Percentiles rank a stretch among this genome's conserved stretches.
These are phyloP conservation scores for Diplodia corticola DNA, from an alignment of 2,329 filamentous ascomycete species.

Conservation along the genomic window DNA sequence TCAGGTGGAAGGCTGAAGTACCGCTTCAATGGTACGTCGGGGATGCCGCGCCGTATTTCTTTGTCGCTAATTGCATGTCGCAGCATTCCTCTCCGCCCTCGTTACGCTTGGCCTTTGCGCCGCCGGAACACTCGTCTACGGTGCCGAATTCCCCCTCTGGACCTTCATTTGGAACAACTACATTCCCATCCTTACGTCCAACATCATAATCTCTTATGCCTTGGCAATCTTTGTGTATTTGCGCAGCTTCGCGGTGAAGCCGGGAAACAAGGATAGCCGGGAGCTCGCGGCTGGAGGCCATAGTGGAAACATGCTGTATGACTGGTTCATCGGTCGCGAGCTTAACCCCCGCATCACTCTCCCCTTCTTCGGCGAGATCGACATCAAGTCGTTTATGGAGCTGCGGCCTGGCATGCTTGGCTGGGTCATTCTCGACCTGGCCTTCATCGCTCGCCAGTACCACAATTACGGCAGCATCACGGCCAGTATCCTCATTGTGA, in stretches of 20 bases:
- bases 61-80: slow-evolving; percentile 23
- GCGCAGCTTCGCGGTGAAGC: slow-evolving; percentile 76
- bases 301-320: slow-evolving; percentile 83
- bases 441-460: slow-evolving; percentile 87
- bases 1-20: slow-evolving; percentile 77
- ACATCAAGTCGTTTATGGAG: slow-evolving; percentile 89
- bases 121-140: slow-evolving; percentile 73
- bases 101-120: slow-evolving; percentile 70
- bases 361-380: slow-evolving; percentile 78
- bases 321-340: slow-evolving; percentile 96
- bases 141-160: slow-evolving; percentile 84
- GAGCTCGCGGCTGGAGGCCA: slow-evolving; percentile 81
- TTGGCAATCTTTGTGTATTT: slow-evolving; percentile 80
- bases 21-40: slow-evolving; percentile 60
- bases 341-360: slow-evolving; percentile 83
- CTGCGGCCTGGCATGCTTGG: slow-evolving; percentile 88
- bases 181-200: slow-evolving; percentile 78
- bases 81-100: slow-evolving; percentile 74
- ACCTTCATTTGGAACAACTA: slow-evolving; percentile 92
- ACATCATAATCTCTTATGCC: slow-evolving; percentile 71
- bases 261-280: slow-evolving; percentile 69
- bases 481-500: slow-evolving; percentile 81
- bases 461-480: slow-evolving; percentile 78
- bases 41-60: neutral
- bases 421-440: slow-evolving; percentile 82